Evolutionary conservation across 208 protist species (phyloP).

Genomic region (Trypanosoma vivax): DNA sequence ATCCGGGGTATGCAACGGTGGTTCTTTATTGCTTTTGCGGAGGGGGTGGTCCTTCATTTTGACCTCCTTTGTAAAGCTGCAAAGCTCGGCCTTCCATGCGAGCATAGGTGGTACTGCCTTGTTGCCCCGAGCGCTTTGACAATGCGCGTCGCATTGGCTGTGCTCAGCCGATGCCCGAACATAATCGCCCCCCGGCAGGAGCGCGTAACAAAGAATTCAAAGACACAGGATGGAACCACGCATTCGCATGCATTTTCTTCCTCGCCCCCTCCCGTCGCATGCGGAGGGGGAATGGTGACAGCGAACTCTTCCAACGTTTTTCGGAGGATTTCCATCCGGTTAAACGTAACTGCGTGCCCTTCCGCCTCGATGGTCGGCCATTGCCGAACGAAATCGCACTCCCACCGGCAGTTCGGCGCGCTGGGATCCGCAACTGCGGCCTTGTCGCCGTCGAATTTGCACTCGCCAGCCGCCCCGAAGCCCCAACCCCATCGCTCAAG

Average conservation of each 20-base stretch:
- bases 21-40: too few relatives aligned
- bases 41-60: too few relatives aligned
- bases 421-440: not conserved
- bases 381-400: constrained; percentile 22
- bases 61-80: constrained; percentile 19
- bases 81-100: constrained; percentile 67
- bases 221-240: constrained; percentile 45
- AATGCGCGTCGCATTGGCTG: constrained; percentile 15
- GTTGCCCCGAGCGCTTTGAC: constrained; percentile 28
- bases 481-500: constrained; percentile 69
- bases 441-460: not conserved
- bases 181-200: constrained; percentile 77
- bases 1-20: too few relatives aligned
- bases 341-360: constrained; percentile 25
- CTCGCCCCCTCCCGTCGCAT: not conserved
- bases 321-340: constrained; percentile 30
- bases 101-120: constrained; percentile 64
- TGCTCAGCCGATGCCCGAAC: constrained; percentile 53
- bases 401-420: not conserved
- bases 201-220: constrained; percentile 64
- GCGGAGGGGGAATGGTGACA: not conserved
- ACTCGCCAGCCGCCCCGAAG: constrained; percentile 19
- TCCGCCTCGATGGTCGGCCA: constrained; percentile 56
- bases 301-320: constrained; percentile 51
- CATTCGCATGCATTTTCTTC: constrained; percentile 5